These are phyloP conservation scores for Trichoderma koningiopsis DNA, from an alignment of 2,329 filamentous ascomycete species.

Conservation along the genomic window DNA sequence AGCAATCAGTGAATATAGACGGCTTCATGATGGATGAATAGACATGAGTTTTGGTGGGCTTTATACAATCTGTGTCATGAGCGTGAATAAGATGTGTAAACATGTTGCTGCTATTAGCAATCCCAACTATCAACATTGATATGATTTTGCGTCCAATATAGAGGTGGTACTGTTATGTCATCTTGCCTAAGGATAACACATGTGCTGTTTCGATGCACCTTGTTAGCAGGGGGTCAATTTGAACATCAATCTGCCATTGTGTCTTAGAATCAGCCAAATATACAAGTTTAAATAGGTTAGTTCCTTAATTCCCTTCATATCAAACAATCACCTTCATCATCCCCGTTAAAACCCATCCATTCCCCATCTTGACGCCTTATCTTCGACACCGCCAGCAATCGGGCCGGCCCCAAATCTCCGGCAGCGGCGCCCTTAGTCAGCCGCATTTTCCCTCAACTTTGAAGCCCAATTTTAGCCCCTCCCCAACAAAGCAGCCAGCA, in stretches of 20 bases:
- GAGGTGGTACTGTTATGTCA: no score
- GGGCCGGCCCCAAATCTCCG: background rate
- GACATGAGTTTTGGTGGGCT: conserved; percentile 1
- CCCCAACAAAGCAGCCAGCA: conserved; percentile 3
- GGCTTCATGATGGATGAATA: conserved; percentile 10
- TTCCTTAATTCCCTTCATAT: background rate
- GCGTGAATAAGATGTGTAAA: background rate
- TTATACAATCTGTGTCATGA: background rate
- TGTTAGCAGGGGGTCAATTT: background rate
- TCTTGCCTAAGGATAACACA: no score
- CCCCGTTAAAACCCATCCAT: background rate
- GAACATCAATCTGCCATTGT: background rate
- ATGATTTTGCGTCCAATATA: background rate
- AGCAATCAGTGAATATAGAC: background rate
- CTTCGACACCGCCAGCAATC: conserved; percentile 12
- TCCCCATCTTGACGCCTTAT: background rate
- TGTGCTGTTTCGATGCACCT: no score
- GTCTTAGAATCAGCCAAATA: background rate
- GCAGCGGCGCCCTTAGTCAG: background rate
- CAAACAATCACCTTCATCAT: background rate
- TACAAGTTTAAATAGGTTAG: background rate
- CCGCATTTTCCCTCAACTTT: background rate
- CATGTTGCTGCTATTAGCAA: background rate
- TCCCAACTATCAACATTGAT: background rate
- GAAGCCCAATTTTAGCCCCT: conserved; percentile 15